Conservation (phyloP, 176 grass and related monocot genomes). For the Otatea glauca region DNA sequence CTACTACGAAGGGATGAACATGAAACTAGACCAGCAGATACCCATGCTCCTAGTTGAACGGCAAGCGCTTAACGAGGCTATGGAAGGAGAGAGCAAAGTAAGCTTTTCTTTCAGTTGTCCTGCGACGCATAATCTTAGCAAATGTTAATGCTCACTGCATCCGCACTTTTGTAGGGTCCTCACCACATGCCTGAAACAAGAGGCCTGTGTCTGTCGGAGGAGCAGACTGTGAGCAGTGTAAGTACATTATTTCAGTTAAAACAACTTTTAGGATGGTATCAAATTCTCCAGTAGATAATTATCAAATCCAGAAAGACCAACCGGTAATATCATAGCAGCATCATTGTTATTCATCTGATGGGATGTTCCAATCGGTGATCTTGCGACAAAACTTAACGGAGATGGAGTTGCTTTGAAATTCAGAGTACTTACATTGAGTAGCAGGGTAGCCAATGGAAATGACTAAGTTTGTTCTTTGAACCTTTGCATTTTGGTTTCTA, state of each 20-base stretch:
- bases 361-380: neutral
- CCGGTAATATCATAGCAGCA: neutral
- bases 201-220: slow-evolving; percentile 91
- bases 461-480: neutral
- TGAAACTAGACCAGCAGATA: slow-evolving; percentile 97
- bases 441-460: neutral
- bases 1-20: slow-evolving; percentile 97
- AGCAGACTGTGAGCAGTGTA: slow-evolving; percentile 92
- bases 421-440: neutral
- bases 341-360: neutral
- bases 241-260: slow-evolving; percentile 18
- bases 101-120: slow-evolving; percentile 24
- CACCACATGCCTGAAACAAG: slow-evolving; percentile 96
- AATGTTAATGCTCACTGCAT: neutral
- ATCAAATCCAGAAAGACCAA: neutral
- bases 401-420: slow-evolving; percentile 6
- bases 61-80: slow-evolving; percentile 95
- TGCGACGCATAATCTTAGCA: neutral
- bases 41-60: slow-evolving; percentile 97
- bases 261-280: slow-evolving; percentile 16
- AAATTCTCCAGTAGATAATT: slow-evolving; percentile 11
- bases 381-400: slow-evolving; percentile 11
- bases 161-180: slow-evolving; percentile 57
- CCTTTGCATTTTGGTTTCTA: slow-evolving; percentile 1
- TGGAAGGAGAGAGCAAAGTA: slow-evolving; percentile 96